A percentile compares a stretch with the other conserved stretches of the same genome.
phyloP scores from a whole-genome alignment of 140 eudicot species.

The Bidens hawaiensis region DNA sequence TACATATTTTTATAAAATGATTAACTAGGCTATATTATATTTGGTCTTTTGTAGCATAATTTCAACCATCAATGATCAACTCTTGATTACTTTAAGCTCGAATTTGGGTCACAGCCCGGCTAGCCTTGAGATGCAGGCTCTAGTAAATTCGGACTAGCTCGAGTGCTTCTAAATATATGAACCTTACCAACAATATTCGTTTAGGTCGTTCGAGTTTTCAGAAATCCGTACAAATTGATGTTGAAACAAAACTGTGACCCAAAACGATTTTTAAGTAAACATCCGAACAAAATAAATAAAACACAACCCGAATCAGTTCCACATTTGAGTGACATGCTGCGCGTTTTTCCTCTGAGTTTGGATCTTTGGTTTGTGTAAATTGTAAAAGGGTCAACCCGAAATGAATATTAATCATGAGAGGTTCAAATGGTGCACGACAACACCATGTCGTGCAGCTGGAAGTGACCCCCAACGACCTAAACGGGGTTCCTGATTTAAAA shows the following conservation, averaged over 20 bases:
- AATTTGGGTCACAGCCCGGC: too few relatives aligned
- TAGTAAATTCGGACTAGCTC: too few relatives aligned
- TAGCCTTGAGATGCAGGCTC: too few relatives aligned
- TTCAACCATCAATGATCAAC: neutral
- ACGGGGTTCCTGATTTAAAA: conserved; percentile 64
- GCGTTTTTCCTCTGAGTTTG: neutral
- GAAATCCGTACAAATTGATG: conserved; percentile 12
- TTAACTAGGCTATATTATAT: too few relatives aligned
- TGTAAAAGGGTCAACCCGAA: neutral
- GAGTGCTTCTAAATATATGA: too few relatives aligned
- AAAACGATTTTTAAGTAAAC: conserved; percentile 27
- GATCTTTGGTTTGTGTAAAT: neutral
- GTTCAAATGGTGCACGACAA: conserved; percentile 49
- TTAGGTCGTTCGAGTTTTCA: conserved; percentile 1
- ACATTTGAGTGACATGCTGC: neutral
- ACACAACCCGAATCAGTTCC: conserved; percentile 1
- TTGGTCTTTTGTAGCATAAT: too few relatives aligned
- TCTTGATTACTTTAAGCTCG: too few relatives aligned
- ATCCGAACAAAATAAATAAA: conserved; percentile 8
- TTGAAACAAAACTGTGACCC: conserved; percentile 18
- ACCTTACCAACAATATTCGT: neutral
- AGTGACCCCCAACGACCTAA: conserved; percentile 88
- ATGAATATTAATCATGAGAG: conserved; percentile 33
- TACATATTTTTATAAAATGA: too few relatives aligned
- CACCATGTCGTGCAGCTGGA: conserved; percentile 69